Conservation (phyloP, 129 eudicot genomes). For the Centaurea solstitialis region DNA sequence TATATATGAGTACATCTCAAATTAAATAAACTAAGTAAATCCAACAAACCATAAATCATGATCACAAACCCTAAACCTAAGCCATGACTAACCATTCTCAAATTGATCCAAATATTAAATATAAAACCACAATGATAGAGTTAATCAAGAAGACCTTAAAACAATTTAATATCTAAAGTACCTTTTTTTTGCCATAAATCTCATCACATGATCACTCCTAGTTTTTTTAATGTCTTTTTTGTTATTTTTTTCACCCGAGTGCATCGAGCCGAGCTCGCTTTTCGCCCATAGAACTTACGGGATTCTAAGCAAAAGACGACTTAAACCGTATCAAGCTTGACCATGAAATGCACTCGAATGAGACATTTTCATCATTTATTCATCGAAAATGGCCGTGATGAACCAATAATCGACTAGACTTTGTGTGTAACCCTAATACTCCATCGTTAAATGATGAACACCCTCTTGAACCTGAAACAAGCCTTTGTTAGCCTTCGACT, state of each 20-base stretch:
- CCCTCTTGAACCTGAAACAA: conserved; percentile 24
- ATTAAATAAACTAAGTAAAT: background rate
- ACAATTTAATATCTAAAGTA: background rate
- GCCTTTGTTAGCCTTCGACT: conserved; percentile 6
- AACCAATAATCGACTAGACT: too few relatives aligned
- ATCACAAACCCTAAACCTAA: background rate
- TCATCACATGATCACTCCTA: background rate
- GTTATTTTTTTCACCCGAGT: background rate
- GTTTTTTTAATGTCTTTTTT: background rate
- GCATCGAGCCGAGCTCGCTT: background rate
- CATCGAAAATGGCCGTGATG: background rate
- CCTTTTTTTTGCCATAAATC: background rate
- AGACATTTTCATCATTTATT: background rate
- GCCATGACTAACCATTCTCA: background rate
- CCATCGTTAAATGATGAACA: background rate
- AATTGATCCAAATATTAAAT: background rate
- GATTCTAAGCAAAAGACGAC: background rate
- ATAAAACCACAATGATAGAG: background rate
- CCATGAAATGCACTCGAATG: background rate
- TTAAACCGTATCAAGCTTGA: background rate
- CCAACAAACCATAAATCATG: background rate
- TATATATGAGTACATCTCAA: background rate
- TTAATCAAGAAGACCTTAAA: background rate
- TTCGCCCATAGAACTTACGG: background rate
- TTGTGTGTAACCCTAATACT: background rate